Base-by-base conservation (phyloP, 2,329 filamentous ascomycete genomes). In the Sarocladium strictum region DNA sequence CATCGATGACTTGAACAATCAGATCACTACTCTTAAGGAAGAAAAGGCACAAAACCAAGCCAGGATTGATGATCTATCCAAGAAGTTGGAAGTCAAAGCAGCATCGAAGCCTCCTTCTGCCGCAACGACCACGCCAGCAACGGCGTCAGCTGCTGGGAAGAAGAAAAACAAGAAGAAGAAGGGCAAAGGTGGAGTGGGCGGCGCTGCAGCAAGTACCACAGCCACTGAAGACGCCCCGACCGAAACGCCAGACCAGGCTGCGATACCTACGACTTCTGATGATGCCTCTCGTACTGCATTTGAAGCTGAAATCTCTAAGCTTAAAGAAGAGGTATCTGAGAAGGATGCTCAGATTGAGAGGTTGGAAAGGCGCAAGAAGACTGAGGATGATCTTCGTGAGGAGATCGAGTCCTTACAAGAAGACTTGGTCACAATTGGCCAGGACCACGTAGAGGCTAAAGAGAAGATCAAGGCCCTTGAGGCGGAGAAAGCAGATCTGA, bases 141-240 rank as follows among this genome's bases (percentile, higher is more conserved):
- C 65, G 1, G 55, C 63, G 7, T 41, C 63, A 6, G 55, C 59
- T 14, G 58, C 59, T 3, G 64, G 64, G 0, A 75, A 76, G 57
- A 81, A 78, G 56, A 93, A 91, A 72, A 95, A 90, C 70, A 92
- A 89, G 69, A 95, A 91, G 67, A 96, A 93, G 76, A 96, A 95
- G 79, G 88, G 86, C 71, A 93, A 92, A 75, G 83, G 81, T 17
- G 81, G 78, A 29, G 83, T 80, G 59, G 27, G 47, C 26, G 47
- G 47, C 9, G 69, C 72, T n/a, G 50, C 63, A 5, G 58, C 64
- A 7, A 61, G 64, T 2, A 59, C 64, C 3, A 57, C 62, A 23
- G 55, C 62, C 1, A 57, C 62, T 3, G 59, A 62, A 26, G 61
- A 68, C 11, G 59, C 65, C 7, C 67, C 73, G 19, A 74, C 76